phyloP scores from a whole-genome alignment of 768 basidiomycete genomes.

The Pleurotus ostreatus region DNA sequence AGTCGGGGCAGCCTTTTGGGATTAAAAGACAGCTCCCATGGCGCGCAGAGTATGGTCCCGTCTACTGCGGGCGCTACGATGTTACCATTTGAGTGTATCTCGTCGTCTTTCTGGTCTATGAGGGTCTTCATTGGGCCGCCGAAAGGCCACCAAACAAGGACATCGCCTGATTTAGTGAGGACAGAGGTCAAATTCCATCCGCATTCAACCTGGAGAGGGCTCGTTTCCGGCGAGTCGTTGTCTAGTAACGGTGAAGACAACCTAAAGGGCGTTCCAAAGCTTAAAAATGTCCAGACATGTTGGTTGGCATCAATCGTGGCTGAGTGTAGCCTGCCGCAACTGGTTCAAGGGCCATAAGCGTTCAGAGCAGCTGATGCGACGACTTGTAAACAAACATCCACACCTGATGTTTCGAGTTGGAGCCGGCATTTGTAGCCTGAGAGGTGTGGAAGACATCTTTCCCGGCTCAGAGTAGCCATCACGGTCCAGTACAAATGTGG shows the following conservation, averaged over 20 bases:
- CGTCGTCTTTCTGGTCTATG: constrained; percentile 33
- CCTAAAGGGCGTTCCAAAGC: constrained; percentile 76
- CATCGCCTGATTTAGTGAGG: constrained; percentile 67
- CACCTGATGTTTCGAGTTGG: constrained; percentile 66
- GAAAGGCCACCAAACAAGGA: constrained; percentile 75
- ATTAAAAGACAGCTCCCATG: constrained; percentile 52
- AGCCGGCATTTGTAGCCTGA: constrained; percentile 54
- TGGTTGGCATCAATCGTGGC: constrained; percentile 55
- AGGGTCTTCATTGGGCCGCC: constrained; percentile 34
- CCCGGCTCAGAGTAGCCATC: constrained; percentile 57
- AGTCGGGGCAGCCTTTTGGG: constrained; percentile 59
- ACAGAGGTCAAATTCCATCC: constrained; percentile 80
- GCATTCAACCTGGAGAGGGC: constrained; percentile 62
- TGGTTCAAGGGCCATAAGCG: constrained; percentile 22
- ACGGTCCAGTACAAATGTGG: constrained; percentile 28
- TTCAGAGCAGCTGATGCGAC: not conserved
- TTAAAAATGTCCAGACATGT: constrained; percentile 70
- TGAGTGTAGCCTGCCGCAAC: constrained; percentile 76
- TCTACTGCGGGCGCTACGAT: constrained; percentile 32
- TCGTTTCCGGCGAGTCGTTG: constrained; percentile 34
- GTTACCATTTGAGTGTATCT: constrained; percentile 40
- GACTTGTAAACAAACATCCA: constrained; percentile 4
- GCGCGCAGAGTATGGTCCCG: constrained; percentile 51
- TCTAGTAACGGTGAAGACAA: constrained; percentile 46
- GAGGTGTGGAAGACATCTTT: constrained; percentile 48